Base-by-base conservation (phyloP, 1,284 basidiomycete genomes). In the Leccinum pachyderme region DNA sequence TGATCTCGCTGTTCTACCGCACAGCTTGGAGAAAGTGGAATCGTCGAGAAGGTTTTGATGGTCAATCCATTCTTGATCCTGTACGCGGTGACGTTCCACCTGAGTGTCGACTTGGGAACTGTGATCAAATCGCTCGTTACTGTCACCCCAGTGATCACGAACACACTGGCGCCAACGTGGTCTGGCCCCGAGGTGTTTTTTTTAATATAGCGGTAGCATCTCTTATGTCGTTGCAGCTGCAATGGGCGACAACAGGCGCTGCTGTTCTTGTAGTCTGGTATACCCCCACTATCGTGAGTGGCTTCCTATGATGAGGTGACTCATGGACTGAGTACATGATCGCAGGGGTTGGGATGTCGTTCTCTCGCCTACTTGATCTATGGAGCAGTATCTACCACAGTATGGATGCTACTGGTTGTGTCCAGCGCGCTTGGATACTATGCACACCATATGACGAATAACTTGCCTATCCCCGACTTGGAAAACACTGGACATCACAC, bases 201-300 rank as follows among this genome's bases (percentile, higher is more conserved):
- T 58, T 54, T 2, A 70, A 75, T 32, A 71, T 75, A 52, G 46
- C 69, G 9, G 33, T 73, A 1, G 73, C 75, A 7, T 73, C 75
- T 1, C 6, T 67, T 1, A 55, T 72, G 24, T 68, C 72, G 4
- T 51, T 77, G 5, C 53, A 57, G 1, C 57, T 78, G 28, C 75
- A 77, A 50, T 79, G 77, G 75, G 70, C 70, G 0, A 77, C 76
- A 1, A 68, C 71, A 0, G 62, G 66, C 3, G 69, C 72, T 3
- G 73, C 72, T 1, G 31, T 77, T 27, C 61, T 78, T 4, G 62
- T 66, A 1, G 61, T 66, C 8, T 75, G 63, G 61, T 72, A 66
- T 43, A 79, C 75, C 1, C 77, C 77, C 4, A 75, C 77, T 0
- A 29, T 52, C 5, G 69, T 67, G n/a, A 54, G 65, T 59, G 2